Conservation (phyloP, 2,329 filamentous ascomycete species). For the Trichoderma sp. region DNA sequence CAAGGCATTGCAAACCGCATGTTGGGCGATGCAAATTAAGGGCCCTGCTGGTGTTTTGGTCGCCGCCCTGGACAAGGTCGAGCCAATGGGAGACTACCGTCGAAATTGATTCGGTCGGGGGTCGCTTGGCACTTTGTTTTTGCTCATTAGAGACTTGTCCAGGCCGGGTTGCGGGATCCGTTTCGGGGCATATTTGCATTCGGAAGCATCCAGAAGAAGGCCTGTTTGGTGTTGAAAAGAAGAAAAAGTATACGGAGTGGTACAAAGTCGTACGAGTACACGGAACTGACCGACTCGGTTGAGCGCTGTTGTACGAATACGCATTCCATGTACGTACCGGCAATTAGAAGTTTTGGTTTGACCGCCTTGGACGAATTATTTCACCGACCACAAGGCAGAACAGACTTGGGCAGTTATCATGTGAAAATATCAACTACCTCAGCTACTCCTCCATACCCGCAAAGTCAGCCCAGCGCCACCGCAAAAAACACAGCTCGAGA, state of each 20-base stretch:
- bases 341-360: neutral
- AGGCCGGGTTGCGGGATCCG: neutral
- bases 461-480: neutral
- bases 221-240: neutral
- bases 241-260: too few species aligned
- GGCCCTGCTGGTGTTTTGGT: conserved; percentile 17
- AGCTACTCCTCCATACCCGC: neutral
- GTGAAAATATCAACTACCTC: too few species aligned
- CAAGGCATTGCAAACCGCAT: neutral
- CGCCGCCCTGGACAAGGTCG: neutral
- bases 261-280: neutral
- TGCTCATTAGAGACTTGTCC: neutral
- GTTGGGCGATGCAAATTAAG: conserved; percentile 14
- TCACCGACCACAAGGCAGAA: neutral
- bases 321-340: neutral
- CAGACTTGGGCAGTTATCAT: neutral
- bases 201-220: neutral
- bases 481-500: neutral
- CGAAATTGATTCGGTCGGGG: conserved; percentile 9
- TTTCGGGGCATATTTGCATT: neutral
- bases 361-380: neutral
- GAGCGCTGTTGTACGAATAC: neutral
- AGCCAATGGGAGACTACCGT: neutral
- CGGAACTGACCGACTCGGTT: neutral
- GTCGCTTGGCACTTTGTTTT: neutral